A percentile compares a stretch with the other conserved stretches of the same genome.
These are phyloP conservation scores for Saccharomyces hybrid DNA, from an alignment of 1,139 yeast species.

Conservation along the genomic window DNA sequence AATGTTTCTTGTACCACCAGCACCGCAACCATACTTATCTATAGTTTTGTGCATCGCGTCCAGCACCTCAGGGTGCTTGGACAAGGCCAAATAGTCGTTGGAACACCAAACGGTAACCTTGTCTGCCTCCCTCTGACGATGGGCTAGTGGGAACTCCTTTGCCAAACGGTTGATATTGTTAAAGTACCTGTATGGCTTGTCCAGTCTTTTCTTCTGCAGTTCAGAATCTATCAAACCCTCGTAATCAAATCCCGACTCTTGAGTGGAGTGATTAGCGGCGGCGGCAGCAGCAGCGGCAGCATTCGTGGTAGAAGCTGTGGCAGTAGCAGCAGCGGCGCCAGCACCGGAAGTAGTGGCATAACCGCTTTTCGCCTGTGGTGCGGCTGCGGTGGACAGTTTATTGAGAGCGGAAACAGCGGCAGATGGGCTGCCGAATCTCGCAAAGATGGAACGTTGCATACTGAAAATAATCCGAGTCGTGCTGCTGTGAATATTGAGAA, in stretches of 20 bases:
- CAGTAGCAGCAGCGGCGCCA: slow-evolving; percentile 23
- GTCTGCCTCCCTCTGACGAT: slow-evolving; percentile 63
- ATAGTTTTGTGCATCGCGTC: slow-evolving; percentile 72
- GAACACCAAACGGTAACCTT: slow-evolving; percentile 98
- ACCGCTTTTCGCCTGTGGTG: background rate
- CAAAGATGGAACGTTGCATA: background rate
- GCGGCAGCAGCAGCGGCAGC: slow-evolving; percentile 31
- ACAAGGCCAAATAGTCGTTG: slow-evolving; percentile 94
- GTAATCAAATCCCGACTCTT: slow-evolving; percentile 54
- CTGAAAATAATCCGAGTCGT: background rate
- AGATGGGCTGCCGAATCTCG: background rate
- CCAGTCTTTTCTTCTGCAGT: slow-evolving; percentile 65
- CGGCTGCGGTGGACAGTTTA: background rate
- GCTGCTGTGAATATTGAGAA: background rate
- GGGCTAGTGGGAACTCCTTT: slow-evolving; percentile 87
- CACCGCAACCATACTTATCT: slow-evolving; percentile 93
- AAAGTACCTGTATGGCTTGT: slow-evolving; percentile 90
- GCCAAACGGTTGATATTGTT: slow-evolving; percentile 96
- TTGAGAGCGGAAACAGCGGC: background rate
- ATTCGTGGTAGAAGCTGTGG: slow-evolving; percentile 36
- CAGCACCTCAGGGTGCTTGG: slow-evolving; percentile 66
- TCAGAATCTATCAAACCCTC: slow-evolving; percentile 56
- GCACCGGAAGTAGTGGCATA: slow-evolving; percentile 13
- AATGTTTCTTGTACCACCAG: slow-evolving; percentile 98
- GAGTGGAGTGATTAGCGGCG: slow-evolving; percentile 31